Percentiles rank a stretch among this genome's conserved stretches.
Conservation (phyloP, 805 yeast genomes). For the Starmerella apis region DNA sequence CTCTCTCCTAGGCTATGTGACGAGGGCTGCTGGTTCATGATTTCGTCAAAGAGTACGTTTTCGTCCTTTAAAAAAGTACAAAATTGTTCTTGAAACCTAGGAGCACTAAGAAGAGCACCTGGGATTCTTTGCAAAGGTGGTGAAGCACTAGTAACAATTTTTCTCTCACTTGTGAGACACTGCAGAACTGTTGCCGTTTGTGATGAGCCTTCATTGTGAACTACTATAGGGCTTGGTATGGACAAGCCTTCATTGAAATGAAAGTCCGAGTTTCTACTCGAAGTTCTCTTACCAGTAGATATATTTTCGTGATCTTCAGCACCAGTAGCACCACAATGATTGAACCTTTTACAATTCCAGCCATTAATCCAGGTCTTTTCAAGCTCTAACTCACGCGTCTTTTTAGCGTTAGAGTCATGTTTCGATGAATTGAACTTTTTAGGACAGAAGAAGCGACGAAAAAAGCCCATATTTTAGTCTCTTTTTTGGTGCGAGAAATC, state of each 20-base stretch:
- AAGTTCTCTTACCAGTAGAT: too few species aligned
- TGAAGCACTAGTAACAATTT: background rate
- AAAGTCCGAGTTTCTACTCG: background rate
- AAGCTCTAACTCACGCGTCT: background rate
- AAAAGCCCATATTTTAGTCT: background rate
- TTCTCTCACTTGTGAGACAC: background rate
- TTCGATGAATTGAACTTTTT: background rate
- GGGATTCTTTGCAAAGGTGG: background rate
- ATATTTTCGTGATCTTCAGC: too few species aligned
- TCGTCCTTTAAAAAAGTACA: background rate
- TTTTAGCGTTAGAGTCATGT: background rate
- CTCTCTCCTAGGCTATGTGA: background rate
- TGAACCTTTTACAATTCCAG: background rate
- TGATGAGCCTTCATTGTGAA: background rate
- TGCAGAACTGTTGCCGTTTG: background rate
- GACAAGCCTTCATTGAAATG: background rate
- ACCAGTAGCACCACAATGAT: too few species aligned
- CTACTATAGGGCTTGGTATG: background rate
- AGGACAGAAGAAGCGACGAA: conserved; percentile 1
- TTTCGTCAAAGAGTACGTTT: background rate
- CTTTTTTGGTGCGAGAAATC: background rate
- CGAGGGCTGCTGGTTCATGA: background rate
- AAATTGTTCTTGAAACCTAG: background rate
- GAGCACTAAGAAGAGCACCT: background rate
- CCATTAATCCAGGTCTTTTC: background rate